Evolutionary conservation across 768 basidiomycete species (phyloP), one percentile per base, ranked within the genome.

Genomic region (Boletus rubroflammeus): DNA sequence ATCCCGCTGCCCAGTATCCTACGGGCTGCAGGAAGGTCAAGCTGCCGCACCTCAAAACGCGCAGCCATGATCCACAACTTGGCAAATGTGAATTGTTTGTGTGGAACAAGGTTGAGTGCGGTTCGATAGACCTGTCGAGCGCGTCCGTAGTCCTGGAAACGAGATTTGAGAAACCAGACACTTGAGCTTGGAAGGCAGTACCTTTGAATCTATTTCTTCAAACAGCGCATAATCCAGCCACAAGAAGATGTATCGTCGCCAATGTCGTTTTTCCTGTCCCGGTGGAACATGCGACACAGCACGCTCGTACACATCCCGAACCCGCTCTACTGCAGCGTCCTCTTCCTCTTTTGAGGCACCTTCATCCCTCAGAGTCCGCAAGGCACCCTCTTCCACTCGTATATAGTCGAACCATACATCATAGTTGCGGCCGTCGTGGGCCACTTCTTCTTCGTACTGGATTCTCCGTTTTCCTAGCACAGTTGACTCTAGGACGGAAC

Each of bases 331-430:
- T 2, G 85, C 81, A 21, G 77, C 75, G 41, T 86, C 80, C 48
- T 85, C 75, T 66, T 92, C 89, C 52, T 88, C 88, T 8, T 77
- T 73, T 2, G 86, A 85, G 6, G 80, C 81, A 2, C 88, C 91
- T 58, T 90, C 88, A 14, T 87, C 87, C 60, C 76, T 81, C 25
- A 92, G 76, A 55, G 92, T 86, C 32, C 81, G 75, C 62, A 84
- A 81, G 0, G 94, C 91, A 23, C 85, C 90, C 72, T 98, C 97
- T 67, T 98, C 97, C 32, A 99, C 69, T 17, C 95, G 81, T 21
- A 93, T 82, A 62, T 96, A 96, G 65, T 98, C 97, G 66, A 99
- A 98, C 97, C 97, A 99, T 0, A 89, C 87, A 69, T 98, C 97
- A 67, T 98, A 99, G 69, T 98, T 98, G 40, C 88, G 84, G 0